Evolutionary conservation across 768 basidiomycete species (phyloP).

Genomic region (Naganishia vaughanmartiniae): DNA sequence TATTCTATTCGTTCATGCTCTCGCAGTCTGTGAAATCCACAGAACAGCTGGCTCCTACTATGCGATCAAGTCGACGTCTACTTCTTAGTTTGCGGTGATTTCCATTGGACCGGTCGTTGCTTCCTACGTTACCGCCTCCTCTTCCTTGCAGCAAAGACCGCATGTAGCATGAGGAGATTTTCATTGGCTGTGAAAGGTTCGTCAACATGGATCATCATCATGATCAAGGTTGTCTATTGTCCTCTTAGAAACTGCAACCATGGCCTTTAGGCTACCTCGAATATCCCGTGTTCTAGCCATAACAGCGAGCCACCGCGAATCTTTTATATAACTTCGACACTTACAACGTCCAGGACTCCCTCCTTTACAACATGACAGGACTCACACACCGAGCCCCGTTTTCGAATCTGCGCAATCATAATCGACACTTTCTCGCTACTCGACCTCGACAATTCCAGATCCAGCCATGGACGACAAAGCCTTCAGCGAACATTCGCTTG

Average conservation of each 20-base stretch:
- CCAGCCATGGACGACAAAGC: neutral
- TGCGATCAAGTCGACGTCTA: neutral
- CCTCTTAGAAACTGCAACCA: neutral
- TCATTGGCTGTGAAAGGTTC: neutral
- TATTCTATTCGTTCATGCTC: neutral
- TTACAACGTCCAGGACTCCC: too few relatives aligned
- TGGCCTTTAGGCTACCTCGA: neutral
- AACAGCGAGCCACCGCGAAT: neutral
- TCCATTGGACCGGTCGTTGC: neutral
- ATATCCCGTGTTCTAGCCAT: neutral
- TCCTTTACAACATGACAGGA: too few relatives aligned
- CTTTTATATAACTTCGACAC: too few relatives aligned
- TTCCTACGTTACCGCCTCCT: neutral
- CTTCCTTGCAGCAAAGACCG: too few relatives aligned
- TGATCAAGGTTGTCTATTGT: neutral
- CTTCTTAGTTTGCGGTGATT: constrained; percentile 2
- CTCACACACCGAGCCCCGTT: neutral
- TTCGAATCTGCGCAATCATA: neutral
- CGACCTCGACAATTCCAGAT: neutral
- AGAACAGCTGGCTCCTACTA: neutral
- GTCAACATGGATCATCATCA: neutral
- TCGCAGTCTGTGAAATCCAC: neutral
- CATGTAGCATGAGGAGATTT: constrained; percentile 3
- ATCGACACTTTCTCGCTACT: neutral
- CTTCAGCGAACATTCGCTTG: neutral